Percentiles rank a stretch among this genome's conserved stretches.
Conservation (phyloP, 179 eudicot genomes). For the Vitellaria paradoxa region DNA sequence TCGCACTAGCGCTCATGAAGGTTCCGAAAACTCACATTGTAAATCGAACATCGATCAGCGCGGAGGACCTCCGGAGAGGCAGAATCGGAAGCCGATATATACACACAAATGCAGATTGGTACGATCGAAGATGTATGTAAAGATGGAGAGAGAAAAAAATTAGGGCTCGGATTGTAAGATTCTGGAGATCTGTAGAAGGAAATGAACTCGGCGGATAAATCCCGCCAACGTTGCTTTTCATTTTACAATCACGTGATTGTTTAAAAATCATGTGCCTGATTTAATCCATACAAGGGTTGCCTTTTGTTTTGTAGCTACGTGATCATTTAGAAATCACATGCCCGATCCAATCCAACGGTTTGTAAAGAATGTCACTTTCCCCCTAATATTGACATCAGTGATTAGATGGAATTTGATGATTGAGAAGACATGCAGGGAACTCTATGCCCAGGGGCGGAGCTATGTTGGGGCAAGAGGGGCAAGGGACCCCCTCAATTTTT, state of each 20-base stretch:
- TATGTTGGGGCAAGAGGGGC: no score
- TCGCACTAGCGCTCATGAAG: constrained; percentile 12
- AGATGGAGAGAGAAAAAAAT: background rate
- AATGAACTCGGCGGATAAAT: no score
- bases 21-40: background rate
- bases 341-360: no score
- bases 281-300: no score
- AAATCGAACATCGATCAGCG: background rate
- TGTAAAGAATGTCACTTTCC: no score
- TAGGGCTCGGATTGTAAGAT: constrained; percentile 2
- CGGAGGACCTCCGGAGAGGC: background rate
- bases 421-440: background rate
- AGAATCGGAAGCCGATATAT: background rate
- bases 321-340: no score
- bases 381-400: background rate
- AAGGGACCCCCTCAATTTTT: no score
- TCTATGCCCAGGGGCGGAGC: no score
- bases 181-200: constrained; percentile 17
- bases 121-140: background rate
- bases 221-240: no score
- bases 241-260: no score
- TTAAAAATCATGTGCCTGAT: no score
- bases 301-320: no score
- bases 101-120: background rate
- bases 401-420: background rate